Conservation (phyloP, 495 filamentous ascomycete species). For the Trichoderma gamsii region DNA sequence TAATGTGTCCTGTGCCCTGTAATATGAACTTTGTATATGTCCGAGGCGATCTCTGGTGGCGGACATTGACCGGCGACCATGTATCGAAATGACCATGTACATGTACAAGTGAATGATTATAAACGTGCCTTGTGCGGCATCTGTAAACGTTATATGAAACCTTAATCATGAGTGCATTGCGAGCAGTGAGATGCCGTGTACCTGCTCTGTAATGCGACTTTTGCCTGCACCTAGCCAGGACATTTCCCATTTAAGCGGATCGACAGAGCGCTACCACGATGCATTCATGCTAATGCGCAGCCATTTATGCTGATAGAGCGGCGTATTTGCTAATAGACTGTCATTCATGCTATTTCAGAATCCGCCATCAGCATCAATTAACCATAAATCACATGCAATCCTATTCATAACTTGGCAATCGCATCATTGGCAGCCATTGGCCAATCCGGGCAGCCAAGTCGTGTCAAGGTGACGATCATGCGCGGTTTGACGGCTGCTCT, state of each 20-base stretch:
- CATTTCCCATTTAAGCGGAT: too few species aligned
- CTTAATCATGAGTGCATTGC: too few species aligned
- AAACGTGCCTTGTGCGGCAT: too few species aligned
- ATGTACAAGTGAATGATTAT: too few species aligned
- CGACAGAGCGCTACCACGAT: too few species aligned
- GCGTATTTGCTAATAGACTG: background rate
- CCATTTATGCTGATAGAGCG: background rate
- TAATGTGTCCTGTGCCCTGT: background rate
- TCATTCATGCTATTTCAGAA: background rate
- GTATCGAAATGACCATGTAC: too few species aligned
- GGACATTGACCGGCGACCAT: too few species aligned
- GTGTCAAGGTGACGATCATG: background rate
- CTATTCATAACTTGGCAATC: background rate
- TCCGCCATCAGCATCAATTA: background rate
- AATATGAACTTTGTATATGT: background rate
- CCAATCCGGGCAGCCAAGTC: background rate
- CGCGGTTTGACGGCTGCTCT: background rate
- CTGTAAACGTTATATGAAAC: too few species aligned
- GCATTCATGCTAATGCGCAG: background rate
- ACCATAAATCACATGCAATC: background rate
- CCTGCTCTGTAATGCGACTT: too few species aligned
- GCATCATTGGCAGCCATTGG: background rate
- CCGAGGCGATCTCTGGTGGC: background rate
- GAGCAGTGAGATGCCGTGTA: too few species aligned
- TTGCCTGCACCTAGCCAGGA: too few species aligned